Base-by-base conservation (phyloP, 208 protist species). In the Leishmania martiniquensis region DNA sequence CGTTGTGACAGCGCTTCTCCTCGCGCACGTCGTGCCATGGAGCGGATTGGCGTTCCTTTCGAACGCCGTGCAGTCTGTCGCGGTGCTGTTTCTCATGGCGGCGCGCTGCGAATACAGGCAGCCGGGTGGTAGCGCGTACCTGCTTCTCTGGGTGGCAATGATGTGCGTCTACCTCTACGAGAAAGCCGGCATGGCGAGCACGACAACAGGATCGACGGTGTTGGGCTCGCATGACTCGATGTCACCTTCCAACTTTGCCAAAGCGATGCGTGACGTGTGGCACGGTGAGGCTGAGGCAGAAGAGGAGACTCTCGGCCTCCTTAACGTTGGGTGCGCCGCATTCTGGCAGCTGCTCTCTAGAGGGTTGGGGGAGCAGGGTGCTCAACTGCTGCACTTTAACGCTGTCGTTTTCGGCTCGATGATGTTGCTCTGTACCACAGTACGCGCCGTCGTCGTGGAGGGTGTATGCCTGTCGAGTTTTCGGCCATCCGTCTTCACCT, bases 51-150 rank as follows among this genome's bases (percentile, higher is more conserved):
- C 83, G 15, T 87, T 91, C 63, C 25, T 84, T 39, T 85, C 85
- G 4, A 91, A 86, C n/a, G 75, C 76, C 42, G 63, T 89, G 59
- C 72, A 83, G 65, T 83, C 83, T 5, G 77, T 77, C 34, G 66
- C 72, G 51, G 68, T 88, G 42, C 52, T 89, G 29, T 20, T 87
- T 25, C 80, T 87, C 72, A 86, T 89, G 59, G 89, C 83, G 2
- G 72, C 80, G 15, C 85, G 86, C 42, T 90, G 78, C 51, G 81
- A 83, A 55, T 37, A 82, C 68, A 79, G 71, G 72, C 75, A 84
- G 66, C 60, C 75, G 39, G 82, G 83, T 20, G 72, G 78, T 44
- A 68, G 72, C 7, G 80, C 80, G 13, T 82, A 89, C 39, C 62
- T 85, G 57, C 22, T 81, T 25, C 45, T 93, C 2, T 91, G 82